Evolutionary conservation across 768 basidiomycete species (phyloP), one percentile per base, ranked within the genome.

Genomic region (Phanerochaete sordida): DNA sequence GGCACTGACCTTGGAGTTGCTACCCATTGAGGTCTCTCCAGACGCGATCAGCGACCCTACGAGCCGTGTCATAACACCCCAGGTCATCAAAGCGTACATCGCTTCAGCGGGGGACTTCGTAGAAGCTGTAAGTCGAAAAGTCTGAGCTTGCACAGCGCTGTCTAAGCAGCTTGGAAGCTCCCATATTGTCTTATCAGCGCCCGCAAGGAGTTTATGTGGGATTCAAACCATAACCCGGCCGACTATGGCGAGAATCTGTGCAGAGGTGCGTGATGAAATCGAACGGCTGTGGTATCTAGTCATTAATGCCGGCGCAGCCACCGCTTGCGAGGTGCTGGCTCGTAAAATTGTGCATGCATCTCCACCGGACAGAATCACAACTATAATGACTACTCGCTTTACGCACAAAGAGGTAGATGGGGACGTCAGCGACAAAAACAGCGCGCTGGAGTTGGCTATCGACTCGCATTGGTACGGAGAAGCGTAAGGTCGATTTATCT

Each of bases 371-470:
- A 80, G 80, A 57, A 72, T 94, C 37, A 78, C 83, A 54, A 72
- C 77, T 3, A 83, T 94, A 60, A 88, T 97, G 86, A 87, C 89
- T 13, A 87, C 83, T 1, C 82, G 95, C 3, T 94, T 85, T 73
- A 80, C 81, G 59, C 86, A 90, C 67, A 73, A 76, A 43, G 86
- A 92, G 69, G 68, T 77, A 35, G 91, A 96, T 68, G 93, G 90
- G 0, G 91, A 91, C 58, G 73, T 77, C 48, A 91, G 90, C 60
- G 87, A 86, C 45, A 81, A 86, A 65, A 77, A 84, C 4, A 93
- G 90, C 66, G 88, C 90, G 8, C 76, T 97, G 45, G 95, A 98
- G 71, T 76, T 87, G 71, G 94, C 95, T n/a, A 91, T 96, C 62
- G 95, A 98, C 72, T 84, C 91, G 56, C 85, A 93, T 66, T 93